Base-by-base conservation (phyloP, 2,329 filamentous ascomycete species). In the Penicillium sp. region DNA sequence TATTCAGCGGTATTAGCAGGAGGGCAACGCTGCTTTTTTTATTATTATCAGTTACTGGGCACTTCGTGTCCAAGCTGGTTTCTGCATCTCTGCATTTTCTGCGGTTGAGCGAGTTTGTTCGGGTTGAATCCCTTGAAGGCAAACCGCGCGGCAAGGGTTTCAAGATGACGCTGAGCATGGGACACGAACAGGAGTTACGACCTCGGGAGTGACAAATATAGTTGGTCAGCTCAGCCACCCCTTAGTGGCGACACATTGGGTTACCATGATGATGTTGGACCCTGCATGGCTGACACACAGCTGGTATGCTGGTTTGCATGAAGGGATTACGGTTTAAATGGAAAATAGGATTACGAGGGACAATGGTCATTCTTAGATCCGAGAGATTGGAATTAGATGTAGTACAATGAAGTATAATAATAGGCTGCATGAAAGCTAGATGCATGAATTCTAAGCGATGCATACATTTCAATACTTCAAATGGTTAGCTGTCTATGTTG, bases 261-360 rank as follows among this genome's bases (percentile, higher is more conserved):
- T 58, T 58, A 44, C 54, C 53, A 56, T 22, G 52, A 37, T 22
- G 32, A 24, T 39, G 29, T 34, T 53, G 39, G 49, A 39, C 47
- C 43, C 49, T 61, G 60, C 43, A 49, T 46, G 38, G 37, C 52
- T 51, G 34, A 35, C 39, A 46, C 53, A 39, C 38, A 50, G 52
- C 50, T 58, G 55, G 60, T 61, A 62, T 61, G 58, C 39, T 48
- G 50, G n/a, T 26, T 34, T 55, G 57, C 55, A 60, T 39, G 22
- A 46, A 46, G 43, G 47, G 47, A 48, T 48, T 20, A 18, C 18
- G 26, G 52, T 35, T 11, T 53, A 22, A 46, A 34, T 46, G 26
- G 34, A 50, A 50, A 29, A 43, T 37, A n/a, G 45, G 6, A 54
- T 32, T 39, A 45, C 32, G 22, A 20, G 14, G 26, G 18, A 50